These are phyloP conservation scores for Scheffersomyces quercinus DNA, from an alignment of 1,139 yeast genomes.

Conservation along the genomic window DNA sequence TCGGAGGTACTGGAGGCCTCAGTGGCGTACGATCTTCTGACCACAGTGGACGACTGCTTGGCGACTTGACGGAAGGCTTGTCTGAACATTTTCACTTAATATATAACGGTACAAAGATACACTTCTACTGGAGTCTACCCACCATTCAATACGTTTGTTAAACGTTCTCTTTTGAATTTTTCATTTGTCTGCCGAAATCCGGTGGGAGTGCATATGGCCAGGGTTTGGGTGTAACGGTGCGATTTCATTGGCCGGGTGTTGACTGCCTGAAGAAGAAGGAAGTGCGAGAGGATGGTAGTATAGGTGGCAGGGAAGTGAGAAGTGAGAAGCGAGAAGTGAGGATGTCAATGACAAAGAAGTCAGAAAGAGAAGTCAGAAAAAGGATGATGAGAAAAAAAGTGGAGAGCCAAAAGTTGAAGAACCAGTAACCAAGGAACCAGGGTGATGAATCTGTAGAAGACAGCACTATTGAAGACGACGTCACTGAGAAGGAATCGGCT, in stretches of 20 bases:
- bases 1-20: constrained; percentile 68
- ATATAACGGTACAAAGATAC: background rate
- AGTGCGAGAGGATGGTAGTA: background rate
- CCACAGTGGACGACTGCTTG: constrained; percentile 60
- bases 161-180: too few species aligned
- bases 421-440: too few species aligned
- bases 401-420: too few species aligned
- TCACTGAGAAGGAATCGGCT: too few species aligned
- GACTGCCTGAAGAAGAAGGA: constrained; percentile 32
- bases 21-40: constrained; percentile 87
- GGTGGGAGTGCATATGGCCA: background rate
- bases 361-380: too few species aligned
- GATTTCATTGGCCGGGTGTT: constrained; percentile 29
- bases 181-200: background rate
- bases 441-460: too few species aligned
- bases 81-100: constrained; percentile 56
- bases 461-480: too few species aligned
- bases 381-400: too few species aligned
- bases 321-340: too few species aligned
- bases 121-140: background rate
- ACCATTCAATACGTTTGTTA: too few species aligned
- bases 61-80: constrained; percentile 65
- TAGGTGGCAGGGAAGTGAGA: too few species aligned
- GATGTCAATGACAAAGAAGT: too few species aligned
- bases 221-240: constrained; percentile 6